Conservation (phyloP, 176 grass and related monocot genomes). For the Juncus inflexus region DNA sequence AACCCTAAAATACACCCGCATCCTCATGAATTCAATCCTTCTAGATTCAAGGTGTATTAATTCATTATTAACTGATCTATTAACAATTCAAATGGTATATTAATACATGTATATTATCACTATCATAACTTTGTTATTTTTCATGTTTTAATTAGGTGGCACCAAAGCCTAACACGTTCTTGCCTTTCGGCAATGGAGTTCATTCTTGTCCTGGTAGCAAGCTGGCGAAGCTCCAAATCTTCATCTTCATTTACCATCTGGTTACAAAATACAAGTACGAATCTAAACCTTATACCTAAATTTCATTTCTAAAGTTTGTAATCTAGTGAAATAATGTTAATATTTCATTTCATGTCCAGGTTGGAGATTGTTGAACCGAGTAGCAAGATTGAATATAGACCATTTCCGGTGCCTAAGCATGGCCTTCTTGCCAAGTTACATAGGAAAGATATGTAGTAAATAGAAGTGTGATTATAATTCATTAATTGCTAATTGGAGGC, state of each 20-base stretch:
- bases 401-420: constrained; percentile 70
- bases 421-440: constrained; percentile 48
- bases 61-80: neutral
- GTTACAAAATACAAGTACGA: constrained; percentile 54
- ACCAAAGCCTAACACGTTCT: constrained; percentile 50
- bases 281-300: neutral
- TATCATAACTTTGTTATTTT: neutral
- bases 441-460: constrained; percentile 3
- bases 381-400: constrained; percentile 59
- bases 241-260: constrained; percentile 60
- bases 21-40: constrained; percentile 90
- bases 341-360: constrained; percentile 31
- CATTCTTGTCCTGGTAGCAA: constrained; percentile 70
- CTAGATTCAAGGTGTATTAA: constrained; percentile 74
- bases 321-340: constrained; percentile 1
- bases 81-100: neutral
- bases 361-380: constrained; percentile 45
- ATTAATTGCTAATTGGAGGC: neutral
- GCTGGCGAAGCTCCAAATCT: constrained; percentile 67
- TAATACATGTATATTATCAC: neutral
- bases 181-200: constrained; percentile 57
- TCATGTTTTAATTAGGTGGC: constrained; percentile 25
- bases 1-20: constrained; percentile 61
- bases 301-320: neutral
- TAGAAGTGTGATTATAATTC: no score